Evolutionary conservation across 2,329 filamentous ascomycete species (phyloP).

Genomic region (Akanthomyces lecanii): DNA sequence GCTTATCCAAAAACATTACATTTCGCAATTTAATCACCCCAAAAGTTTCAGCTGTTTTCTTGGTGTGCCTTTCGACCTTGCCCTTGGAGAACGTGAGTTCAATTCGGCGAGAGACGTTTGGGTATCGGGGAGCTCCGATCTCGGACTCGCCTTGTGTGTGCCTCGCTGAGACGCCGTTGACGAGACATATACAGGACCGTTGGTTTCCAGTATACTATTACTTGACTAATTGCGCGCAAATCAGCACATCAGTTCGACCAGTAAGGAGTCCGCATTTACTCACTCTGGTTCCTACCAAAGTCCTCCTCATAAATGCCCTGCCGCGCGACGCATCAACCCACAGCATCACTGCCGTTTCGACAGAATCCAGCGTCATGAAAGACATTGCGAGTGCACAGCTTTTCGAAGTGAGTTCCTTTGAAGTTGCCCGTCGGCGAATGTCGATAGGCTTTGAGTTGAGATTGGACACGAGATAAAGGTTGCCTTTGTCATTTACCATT

Average conservation of each 20-base stretch:
- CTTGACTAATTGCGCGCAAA: neutral
- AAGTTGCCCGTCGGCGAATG: constrained; percentile 31
- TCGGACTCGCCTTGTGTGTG: neutral
- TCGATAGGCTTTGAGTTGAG: constrained; percentile 37
- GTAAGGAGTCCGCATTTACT: neutral
- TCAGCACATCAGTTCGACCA: too few relatives aligned
- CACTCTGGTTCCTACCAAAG: constrained; percentile 22
- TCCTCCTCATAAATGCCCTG: constrained; percentile 29
- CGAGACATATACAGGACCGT: constrained; percentile 4
- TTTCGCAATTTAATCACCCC: neutral
- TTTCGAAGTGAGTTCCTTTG: constrained; percentile 35
- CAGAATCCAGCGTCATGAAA: constrained; percentile 35
- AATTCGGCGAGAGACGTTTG: neutral
- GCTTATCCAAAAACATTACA: too few relatives aligned
- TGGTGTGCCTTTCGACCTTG: neutral
- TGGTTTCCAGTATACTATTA: constrained; percentile 7
- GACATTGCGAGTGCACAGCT: constrained; percentile 35
- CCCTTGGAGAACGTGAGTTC: neutral
- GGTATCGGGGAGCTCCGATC: neutral
- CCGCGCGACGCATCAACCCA: constrained; percentile 35
- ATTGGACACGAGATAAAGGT: constrained; percentile 35
- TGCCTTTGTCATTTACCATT: constrained; percentile 38
- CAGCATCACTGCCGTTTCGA: constrained; percentile 35
- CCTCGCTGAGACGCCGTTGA: neutral
- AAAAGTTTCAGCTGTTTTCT: constrained; percentile 5